Evolutionary conservation across 345 rosid species (phyloP).

Genomic region (Lumnitzera racemosa): DNA sequence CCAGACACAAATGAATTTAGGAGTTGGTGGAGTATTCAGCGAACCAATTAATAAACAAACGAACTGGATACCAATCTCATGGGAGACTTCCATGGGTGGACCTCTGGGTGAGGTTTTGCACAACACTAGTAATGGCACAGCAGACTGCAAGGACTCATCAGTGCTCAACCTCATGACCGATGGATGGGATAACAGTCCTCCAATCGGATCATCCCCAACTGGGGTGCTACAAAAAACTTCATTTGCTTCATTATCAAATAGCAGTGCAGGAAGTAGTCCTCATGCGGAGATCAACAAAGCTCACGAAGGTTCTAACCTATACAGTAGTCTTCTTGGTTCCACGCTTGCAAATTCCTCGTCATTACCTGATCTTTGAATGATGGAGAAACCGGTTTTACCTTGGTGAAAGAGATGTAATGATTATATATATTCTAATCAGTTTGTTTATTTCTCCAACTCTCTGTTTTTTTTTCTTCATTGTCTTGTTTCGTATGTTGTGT

Average conservation of each 20-base stretch:
- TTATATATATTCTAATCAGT: not conserved
- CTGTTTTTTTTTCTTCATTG: not conserved
- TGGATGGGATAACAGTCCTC: constrained; percentile 50
- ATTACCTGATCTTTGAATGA: constrained; percentile 11
- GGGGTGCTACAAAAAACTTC: constrained; percentile 76
- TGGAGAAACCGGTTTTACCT: constrained; percentile 1
- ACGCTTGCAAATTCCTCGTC: constrained; percentile 26
- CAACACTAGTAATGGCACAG: constrained; percentile 22
- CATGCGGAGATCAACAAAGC: constrained; percentile 31
- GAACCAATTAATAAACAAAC: constrained; percentile 36
- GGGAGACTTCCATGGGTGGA: constrained; percentile 65
- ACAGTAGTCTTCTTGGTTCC: constrained; percentile 20
- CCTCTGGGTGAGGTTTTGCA: constrained; percentile 72
- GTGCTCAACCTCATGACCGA: constrained; percentile 40
- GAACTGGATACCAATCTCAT: constrained; percentile 45
- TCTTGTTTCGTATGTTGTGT: too few species aligned
- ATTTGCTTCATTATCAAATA: constrained; percentile 64
- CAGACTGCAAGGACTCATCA: constrained; percentile 33
- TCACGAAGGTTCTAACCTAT: constrained; percentile 25
- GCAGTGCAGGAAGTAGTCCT: constrained; percentile 83
- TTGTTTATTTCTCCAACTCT: not conserved
- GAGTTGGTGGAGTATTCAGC: constrained; percentile 27
- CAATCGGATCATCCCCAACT: constrained; percentile 52
- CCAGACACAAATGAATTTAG: constrained; percentile 47
- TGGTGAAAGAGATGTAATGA: not conserved